Base-by-base conservation (phyloP, 208 protist species). In the Acanthamoeba lenticulata region DNA sequence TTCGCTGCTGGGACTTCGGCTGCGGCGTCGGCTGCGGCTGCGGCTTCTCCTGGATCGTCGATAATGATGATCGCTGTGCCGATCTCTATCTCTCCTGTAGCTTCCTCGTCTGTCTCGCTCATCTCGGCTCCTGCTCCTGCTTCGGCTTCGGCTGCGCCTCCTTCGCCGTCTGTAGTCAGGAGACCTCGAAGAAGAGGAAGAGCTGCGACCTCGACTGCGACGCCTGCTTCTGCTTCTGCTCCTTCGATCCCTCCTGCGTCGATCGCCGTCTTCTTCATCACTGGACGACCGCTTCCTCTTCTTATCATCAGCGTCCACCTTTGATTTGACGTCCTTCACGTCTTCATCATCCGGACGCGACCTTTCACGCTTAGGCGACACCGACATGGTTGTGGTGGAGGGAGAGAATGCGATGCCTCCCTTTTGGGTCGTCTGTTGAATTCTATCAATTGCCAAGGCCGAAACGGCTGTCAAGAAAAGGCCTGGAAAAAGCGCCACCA, bases 41-140 rank as follows among this genome's bases (percentile, higher is more conserved):
- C 49, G 27, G 44, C 92, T 81, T 36, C 60, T n/a, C 27, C 62
- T 79, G 21, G 45, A 57, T 40, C 83, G 38, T 92, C 47, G 21
- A 72, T 47, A 49, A n/a, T 79, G 29, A 38, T 24, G 38, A 55
- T 91, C 81, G 42, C 36, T 67, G 72, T 57, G n/a, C 36, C 36
- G 72, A 7, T 94, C 24, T 9, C 15, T 95, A 36, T 92, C 57
- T 55, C 74, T 94, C 38, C 83, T 81, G 7, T 45, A 42, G 69
- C 29, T 0, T 42, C 89, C 74, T 49, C 77, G 92, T 81, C 72
- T n/a, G 13, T 62, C 60, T 47, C 38, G 24, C 81, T 9, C 13
- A 36, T 47, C 32, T 29, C 89, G 94, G 38, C 45, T 15, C 21
- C n/a, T 79, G 38, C 72, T 69, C 29, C 42, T 47, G 74, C 52